phyloP scores from a whole-genome alignment of 164 flowering plant species.

The Chloranthus sessilifolius region DNA sequence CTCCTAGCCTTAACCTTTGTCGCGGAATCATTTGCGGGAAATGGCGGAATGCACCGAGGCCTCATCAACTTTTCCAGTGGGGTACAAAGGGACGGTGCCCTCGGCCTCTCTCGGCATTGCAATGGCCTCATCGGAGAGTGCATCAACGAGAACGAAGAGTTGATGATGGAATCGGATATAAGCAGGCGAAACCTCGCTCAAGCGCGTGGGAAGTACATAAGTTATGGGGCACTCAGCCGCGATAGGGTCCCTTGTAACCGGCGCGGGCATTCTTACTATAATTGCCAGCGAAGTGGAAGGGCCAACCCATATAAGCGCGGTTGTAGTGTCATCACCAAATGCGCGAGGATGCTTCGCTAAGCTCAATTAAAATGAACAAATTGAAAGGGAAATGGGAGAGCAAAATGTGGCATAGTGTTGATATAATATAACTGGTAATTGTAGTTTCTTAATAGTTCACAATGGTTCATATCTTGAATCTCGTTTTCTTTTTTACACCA shows the following conservation, averaged over 20 bases:
- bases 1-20: conserved; percentile 5
- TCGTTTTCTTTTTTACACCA: background rate
- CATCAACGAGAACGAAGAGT: conserved; percentile 22
- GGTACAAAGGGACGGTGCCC: too few species aligned
- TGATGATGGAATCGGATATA: conserved; percentile 32
- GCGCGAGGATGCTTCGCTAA: conserved; percentile 22
- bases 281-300: conserved; percentile 18
- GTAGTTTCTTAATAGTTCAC: too few species aligned
- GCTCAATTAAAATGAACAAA: background rate
- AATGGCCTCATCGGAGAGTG: conserved; percentile 10
- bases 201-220: background rate
- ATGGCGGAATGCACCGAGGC: background rate
- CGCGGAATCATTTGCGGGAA: background rate
- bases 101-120: background rate
- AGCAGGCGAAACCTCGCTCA: conserved; percentile 16
- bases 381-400: too few species aligned
- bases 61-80: background rate
- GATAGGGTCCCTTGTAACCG: conserved; percentile 38
- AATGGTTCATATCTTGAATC: too few species aligned
- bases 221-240: conserved; percentile 18
- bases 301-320: conserved; percentile 45
- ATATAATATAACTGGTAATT: too few species aligned
- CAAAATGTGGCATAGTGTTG: background rate
- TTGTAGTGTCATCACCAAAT: conserved; percentile 34
- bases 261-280: conserved; percentile 45